phyloP scores from a whole-genome alignment of 345 rosid species.

The Salix purpurea region DNA sequence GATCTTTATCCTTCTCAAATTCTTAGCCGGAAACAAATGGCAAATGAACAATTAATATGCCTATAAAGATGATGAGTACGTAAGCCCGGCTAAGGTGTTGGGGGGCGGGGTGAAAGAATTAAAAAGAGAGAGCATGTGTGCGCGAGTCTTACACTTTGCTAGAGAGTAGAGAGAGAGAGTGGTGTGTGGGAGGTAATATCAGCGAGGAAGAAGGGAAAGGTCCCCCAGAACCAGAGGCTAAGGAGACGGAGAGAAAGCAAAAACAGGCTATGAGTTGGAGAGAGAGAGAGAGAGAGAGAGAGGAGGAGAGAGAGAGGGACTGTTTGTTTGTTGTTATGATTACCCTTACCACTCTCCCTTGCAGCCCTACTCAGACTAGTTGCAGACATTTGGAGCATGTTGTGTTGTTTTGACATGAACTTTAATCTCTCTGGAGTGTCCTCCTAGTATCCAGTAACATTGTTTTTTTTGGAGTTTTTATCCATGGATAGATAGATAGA shows the following conservation, averaged over 20 bases:
- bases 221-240: slow-evolving; percentile 78
- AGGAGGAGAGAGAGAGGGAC: slow-evolving; percentile 3
- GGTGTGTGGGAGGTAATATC: slow-evolving; percentile 13
- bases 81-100: slow-evolving; percentile 16
- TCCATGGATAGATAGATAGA: not conserved
- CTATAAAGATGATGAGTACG: slow-evolving; percentile 49
- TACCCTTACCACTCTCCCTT: not conserved
- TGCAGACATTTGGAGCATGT: slow-evolving; percentile 41
- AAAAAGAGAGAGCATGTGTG: not conserved
- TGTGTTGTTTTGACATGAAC: slow-evolving; percentile 43
- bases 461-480: not conserved
- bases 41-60: slow-evolving; percentile 28
- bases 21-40: slow-evolving; percentile 38
- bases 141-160: not conserved
- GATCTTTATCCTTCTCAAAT: slow-evolving; percentile 6
- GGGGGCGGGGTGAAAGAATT: not conserved
- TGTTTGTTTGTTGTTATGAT: slow-evolving; percentile 12
- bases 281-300: slow-evolving; percentile 5
- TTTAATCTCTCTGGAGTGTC: slow-evolving; percentile 6
- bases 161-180: slow-evolving; percentile 17
- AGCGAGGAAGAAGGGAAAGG: slow-evolving; percentile 35
- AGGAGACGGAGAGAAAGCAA: slow-evolving; percentile 73
- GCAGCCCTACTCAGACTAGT: not conserved
- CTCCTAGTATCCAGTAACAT: slow-evolving; percentile 5
- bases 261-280: slow-evolving; percentile 7